Conservation (phyloP, 1,284 basidiomycete species). For the Ceratobasidium sp. region DNA sequence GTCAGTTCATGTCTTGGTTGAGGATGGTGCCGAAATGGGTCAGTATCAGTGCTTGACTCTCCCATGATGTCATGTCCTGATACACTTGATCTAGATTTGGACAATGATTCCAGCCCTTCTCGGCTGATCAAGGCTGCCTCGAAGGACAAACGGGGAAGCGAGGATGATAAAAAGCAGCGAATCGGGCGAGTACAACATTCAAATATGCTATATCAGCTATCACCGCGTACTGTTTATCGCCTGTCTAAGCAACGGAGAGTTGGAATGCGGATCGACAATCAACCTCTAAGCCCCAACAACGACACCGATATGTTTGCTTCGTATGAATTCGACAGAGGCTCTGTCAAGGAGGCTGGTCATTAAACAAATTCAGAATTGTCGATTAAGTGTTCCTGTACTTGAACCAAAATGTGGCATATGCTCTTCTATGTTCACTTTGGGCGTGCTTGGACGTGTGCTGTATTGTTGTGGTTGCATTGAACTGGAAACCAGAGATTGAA, state of each 20-base stretch:
- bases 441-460: conserved; percentile 25
- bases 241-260: conserved; percentile 12
- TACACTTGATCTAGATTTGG: not conserved
- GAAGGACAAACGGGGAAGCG: not conserved
- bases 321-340: conserved; percentile 24
- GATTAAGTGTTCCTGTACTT: too few species aligned
- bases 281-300: conserved; percentile 11
- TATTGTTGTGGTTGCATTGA: conserved; percentile 16
- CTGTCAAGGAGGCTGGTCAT: not conserved
- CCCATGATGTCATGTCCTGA: not conserved
- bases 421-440: not conserved
- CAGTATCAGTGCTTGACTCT: not conserved
- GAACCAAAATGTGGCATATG: not conserved
- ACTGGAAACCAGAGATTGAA: conserved; percentile 11
- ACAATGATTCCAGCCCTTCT: conserved; percentile 1
- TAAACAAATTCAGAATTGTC: too few species aligned
- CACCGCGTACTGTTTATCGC: conserved; percentile 9
- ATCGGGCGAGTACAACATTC: not conserved
- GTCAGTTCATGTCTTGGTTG: not conserved
- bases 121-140: conserved; percentile 7
- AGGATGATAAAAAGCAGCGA: not conserved
- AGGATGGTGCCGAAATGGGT: conserved; percentile 21
- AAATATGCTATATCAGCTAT: conserved; percentile 1
- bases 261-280: conserved; percentile 20
- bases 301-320: conserved; percentile 27